Evolutionary conservation across 352 stramenopile species (phyloP), one percentile per base, ranked within the genome.

Genomic region (Pythium dissotocum): DNA sequence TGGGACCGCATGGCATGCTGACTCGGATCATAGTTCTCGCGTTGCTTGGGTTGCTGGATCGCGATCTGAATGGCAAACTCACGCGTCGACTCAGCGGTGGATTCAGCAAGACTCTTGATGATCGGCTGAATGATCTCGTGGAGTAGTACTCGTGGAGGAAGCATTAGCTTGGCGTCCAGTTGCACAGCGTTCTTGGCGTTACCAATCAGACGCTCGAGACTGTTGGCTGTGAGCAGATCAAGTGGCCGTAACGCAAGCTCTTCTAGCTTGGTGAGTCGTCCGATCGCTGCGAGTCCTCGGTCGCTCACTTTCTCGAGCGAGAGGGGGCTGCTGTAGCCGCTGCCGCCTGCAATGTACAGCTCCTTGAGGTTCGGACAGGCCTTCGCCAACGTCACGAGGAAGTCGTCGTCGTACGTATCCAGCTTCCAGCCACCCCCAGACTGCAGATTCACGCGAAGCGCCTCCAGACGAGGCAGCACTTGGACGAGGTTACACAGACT

Each of bases 91-190:
- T n/a, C 13, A 6, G 42, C 33, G 21, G 58, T 13, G 32, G 60
- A n/a, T 14, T 36, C 24, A 1, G 55, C 55, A 13, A 70, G 44
- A 13, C 33, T 70, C 10, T 49, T 51, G 9, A 70, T 64, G 1
- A 70, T 21, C 1, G 63, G 51, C 33, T 62, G 42, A 10, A 49
- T 55, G n/a, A 68, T 62, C 13, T 58, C 12, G 4, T 24, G 30
- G 40, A 49, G 62, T 24, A 58, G 38, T 13, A 60, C 56, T 4
- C 53, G 55, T 1, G 48, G 46, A 6, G 63, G 63, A 35, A 70
- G 35, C 63, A 70, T 70, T 32, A 70, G 63, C 40, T 70, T 70
- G 13, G 57, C 56, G 13, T 70, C 63, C 28, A 70, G 33, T 52
- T 70, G 63, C 13, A 51, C 49, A 8, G 44, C 55, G 26, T 57